These are phyloP conservation scores for Euptelea pleiosperma DNA, from an alignment of 164 flowering plant genomes.

Conservation along the genomic window DNA sequence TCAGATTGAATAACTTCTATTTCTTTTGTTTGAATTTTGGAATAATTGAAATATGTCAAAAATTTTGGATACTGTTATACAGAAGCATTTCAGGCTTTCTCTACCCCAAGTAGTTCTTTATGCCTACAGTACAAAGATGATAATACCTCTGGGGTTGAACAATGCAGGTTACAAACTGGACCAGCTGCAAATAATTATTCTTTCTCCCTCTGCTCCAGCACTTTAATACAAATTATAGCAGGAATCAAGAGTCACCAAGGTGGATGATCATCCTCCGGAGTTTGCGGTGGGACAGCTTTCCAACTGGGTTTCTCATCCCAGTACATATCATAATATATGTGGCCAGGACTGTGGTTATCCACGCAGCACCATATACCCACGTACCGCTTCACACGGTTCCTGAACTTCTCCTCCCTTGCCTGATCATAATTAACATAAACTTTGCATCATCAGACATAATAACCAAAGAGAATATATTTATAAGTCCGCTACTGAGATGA, in stretches of 20 bases:
- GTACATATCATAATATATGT: conserved; percentile 94
- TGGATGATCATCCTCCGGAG: conserved; percentile 72
- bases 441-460: not conserved
- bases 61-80: too few species aligned
- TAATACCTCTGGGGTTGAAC: too few species aligned
- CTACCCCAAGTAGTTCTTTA: too few species aligned
- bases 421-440: conserved; percentile 22
- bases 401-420: conserved; percentile 69
- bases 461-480: not conserved
- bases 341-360: conserved; percentile 56
- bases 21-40: too few species aligned
- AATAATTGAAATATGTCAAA: too few species aligned
- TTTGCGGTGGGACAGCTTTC: conserved; percentile 78
- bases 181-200: too few species aligned
- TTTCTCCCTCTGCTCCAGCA: too few species aligned
- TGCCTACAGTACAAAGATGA: too few species aligned
- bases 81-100: too few species aligned
- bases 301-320: conserved; percentile 98
- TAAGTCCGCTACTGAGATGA: not conserved
- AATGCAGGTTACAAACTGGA: too few species aligned
- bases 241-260: conserved; percentile 37
- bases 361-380: conserved; percentile 95
- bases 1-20: too few species aligned
- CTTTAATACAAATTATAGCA: not conserved
- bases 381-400: conserved; percentile 73